Base-by-base conservation (phyloP, 805 yeast species). In the Schwanniomyces vanrijiae region DNA sequence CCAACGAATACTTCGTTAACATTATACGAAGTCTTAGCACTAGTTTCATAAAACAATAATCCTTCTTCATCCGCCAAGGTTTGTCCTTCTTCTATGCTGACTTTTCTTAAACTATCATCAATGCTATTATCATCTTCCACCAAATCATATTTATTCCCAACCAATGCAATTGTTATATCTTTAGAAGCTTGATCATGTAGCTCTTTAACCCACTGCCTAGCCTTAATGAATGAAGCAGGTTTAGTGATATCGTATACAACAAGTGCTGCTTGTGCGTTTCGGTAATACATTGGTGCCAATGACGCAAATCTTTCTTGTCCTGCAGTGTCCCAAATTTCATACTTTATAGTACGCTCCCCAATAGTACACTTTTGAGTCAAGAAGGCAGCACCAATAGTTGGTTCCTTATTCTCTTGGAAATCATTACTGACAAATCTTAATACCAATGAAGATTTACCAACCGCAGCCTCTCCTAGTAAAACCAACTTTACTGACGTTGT, bases 331-430 rank as follows among this genome's bases (percentile, higher is more conserved):
- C 96, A 88, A 49, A 88, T 89, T 63, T 88, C 96, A 64, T 89
- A 90, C 67, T 94, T 92, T 61, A 92, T 88, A 7, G 94, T 88
- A 60, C 86, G 80, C 50, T 84, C 86, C 42, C 94, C 88, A 61
- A 94, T 85, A 19, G 88, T 82, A 62, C 96, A 91, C 61, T 95
- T 83, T 65, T 92, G 98, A 33, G 99, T 92, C 47, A 92, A 73
- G 62, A 92, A 92, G 3, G 98, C 98, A 4, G 99, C 99, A 13
- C 99, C 99, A 56, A 92, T 92, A 2, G 99, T 92, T 19, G 97
- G 97, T 61, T 92, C 98, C 64, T 92, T 91, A 68, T 92, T 91
- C 66, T 91, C 98, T 66, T 94, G 96, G 69, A 92, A 92, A 62
- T 92, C 97, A 66, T 92, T 90, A 53, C 90, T 84, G 37, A 92